These are phyloP conservation scores for Osmanthus fragrans DNA, from an alignment of 257 asterid genomes.

Conservation along the genomic window DNA sequence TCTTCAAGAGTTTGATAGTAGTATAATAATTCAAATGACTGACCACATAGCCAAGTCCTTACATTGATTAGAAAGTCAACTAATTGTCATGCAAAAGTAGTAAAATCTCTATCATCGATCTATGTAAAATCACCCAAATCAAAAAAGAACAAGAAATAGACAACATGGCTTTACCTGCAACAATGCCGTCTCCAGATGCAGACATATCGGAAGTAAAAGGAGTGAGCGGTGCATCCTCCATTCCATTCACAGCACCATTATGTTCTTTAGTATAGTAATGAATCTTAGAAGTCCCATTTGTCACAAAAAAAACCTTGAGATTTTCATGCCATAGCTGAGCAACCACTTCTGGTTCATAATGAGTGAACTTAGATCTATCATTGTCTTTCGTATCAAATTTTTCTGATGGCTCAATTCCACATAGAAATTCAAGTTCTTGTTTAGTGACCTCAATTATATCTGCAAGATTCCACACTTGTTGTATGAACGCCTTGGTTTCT, in stretches of 20 bases:
- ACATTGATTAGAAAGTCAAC: not conserved
- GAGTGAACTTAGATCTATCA: conserved; percentile 68
- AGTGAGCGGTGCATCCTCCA: conserved; percentile 89
- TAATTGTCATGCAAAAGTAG: not conserved
- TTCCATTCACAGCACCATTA: conserved; percentile 71
- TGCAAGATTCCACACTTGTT: conserved; percentile 68
- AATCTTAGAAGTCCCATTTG: conserved; percentile 93
- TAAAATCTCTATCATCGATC: not conserved
- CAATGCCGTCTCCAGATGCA: conserved; percentile 88
- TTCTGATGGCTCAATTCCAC: conserved; percentile 70
- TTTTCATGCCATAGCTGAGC: conserved; percentile 82
- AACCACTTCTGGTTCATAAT: conserved; percentile 72
- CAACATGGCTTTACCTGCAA: conserved; percentile 63
- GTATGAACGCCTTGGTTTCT: conserved; percentile 68
- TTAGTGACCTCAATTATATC: conserved; percentile 84
- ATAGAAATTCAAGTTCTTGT: conserved; percentile 92
- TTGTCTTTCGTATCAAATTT: conserved; percentile 67
- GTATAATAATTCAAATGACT: not conserved
- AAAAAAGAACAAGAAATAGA: conserved; percentile 19
- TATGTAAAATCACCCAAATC: conserved; percentile 4
- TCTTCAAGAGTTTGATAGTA: not conserved
- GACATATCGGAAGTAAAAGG: conserved; percentile 94
- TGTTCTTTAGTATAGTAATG: conserved; percentile 89
- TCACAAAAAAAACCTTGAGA: conserved; percentile 83
- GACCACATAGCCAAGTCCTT: not conserved